Evolutionary conservation across 768 basidiomycete species (phyloP).

Genomic region (Amanita rimosa): DNA sequence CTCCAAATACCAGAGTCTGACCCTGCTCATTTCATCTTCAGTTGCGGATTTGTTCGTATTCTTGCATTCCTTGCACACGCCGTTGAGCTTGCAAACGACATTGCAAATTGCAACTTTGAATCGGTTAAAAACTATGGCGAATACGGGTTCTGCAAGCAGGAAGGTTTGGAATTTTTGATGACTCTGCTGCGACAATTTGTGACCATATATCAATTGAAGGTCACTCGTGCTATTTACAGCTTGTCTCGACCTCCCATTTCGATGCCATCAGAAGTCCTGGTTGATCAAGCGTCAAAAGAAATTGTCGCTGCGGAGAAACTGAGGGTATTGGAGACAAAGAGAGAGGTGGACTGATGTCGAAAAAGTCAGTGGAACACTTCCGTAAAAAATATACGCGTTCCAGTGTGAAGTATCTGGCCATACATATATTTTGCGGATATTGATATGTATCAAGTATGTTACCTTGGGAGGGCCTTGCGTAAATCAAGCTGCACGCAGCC

Average conservation of each 20-base stretch:
- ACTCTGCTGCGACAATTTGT: background rate
- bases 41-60: conserved; percentile 58
- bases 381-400: background rate
- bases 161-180: conserved; percentile 30
- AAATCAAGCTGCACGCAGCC: conserved; percentile 44
- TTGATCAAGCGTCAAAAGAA: conserved; percentile 52
- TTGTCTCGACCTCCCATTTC: conserved; percentile 42
- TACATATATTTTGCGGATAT: background rate
- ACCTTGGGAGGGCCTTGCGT: conserved; percentile 10
- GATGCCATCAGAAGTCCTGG: conserved; percentile 29
- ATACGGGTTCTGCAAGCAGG: conserved; percentile 33
- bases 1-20: conserved; percentile 30
- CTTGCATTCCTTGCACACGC: conserved; percentile 40
- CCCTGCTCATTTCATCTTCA: conserved; percentile 44
- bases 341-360: conserved; percentile 17
- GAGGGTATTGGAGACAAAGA: conserved; percentile 33
- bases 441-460: background rate
- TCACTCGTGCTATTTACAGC: conserved; percentile 40
- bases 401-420: background rate
- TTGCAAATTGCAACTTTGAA: conserved; percentile 37
- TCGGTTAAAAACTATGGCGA: conserved; percentile 33
- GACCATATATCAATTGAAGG: conserved; percentile 20
- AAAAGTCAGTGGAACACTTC: background rate
- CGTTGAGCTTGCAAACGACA: conserved; percentile 42
- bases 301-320: conserved; percentile 63